Conservation (phyloP, 176 grass and related monocot species). For the Musa acuminata region DNA sequence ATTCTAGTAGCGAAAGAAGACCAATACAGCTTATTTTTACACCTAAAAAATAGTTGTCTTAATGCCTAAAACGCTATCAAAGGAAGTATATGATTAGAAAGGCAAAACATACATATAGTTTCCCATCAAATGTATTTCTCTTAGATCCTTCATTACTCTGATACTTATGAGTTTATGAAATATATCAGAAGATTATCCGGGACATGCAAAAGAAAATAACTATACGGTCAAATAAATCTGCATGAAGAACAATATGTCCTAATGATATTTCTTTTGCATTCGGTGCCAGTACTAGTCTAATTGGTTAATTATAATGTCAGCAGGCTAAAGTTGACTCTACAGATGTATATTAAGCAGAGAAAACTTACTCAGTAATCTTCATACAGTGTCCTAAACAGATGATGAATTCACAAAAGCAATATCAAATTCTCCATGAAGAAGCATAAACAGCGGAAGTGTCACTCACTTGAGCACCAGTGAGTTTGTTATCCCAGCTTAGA, state of each 20-base stretch:
- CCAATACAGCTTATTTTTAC: not conserved
- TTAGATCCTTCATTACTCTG: too few relatives aligned
- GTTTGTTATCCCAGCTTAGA: slow-evolving; percentile 16
- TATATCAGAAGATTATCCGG: not conserved
- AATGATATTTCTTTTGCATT: too few relatives aligned
- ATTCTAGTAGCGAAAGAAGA: not conserved
- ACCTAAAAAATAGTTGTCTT: not conserved
- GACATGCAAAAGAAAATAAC: not conserved
- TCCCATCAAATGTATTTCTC: too few relatives aligned
- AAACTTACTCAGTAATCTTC: not conserved
- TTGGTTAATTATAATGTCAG: too few relatives aligned
- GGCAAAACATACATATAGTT: too few relatives aligned
- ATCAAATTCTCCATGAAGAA: not conserved
- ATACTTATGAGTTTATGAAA: not conserved
- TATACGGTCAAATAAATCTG: not conserved
- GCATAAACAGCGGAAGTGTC: not conserved
- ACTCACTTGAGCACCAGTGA: slow-evolving; percentile 11
- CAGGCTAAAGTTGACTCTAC: too few relatives aligned
- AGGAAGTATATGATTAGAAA: not conserved
- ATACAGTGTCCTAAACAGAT: not conserved
- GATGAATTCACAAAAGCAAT: not conserved
- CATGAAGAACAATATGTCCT: too few relatives aligned
- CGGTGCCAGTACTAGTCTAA: too few relatives aligned
- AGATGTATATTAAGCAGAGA: too few relatives aligned
- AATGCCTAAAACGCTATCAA: not conserved